A percentile compares a stretch with the other conserved stretches of the same genome.
phyloP scores from a whole-genome alignment of 2,329 filamentous ascomycete genomes.

The Epichloe elymi region DNA sequence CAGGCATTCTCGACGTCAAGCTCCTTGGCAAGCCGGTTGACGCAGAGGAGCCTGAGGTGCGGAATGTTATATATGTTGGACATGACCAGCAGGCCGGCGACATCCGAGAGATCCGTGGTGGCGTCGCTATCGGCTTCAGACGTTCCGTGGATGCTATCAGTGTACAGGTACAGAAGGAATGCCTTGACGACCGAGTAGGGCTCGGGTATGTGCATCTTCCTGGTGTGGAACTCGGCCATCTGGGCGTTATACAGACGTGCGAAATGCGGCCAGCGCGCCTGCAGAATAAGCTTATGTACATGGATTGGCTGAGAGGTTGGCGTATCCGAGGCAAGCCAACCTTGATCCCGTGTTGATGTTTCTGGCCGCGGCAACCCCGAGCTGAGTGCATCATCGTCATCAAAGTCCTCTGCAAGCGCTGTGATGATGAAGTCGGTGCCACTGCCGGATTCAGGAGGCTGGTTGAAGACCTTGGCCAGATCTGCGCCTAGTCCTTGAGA shows the following conservation, averaged over 20 bases:
- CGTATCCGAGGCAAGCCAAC: constrained; percentile 47
- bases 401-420: constrained; percentile 65
- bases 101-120: constrained; percentile 67
- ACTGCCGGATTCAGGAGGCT: constrained; percentile 69
- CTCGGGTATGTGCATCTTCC: constrained; percentile 95
- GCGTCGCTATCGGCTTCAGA: constrained; percentile 48
- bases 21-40: constrained; percentile 80
- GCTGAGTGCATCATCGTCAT: constrained; percentile 50
- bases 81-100: constrained; percentile 92
- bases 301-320: constrained; percentile 74
- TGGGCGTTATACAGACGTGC: constrained; percentile 80
- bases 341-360: constrained; percentile 30
- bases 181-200: constrained; percentile 88
- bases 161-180: constrained; percentile 94
- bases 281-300: constrained; percentile 87
- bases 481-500: constrained; percentile 69
- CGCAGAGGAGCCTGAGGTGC: constrained; percentile 77
- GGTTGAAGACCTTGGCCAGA: constrained; percentile 75
- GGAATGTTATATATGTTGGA: constrained; percentile 97
- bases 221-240: constrained; percentile 95
- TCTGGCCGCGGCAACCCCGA: constrained; percentile 34
- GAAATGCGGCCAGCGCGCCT: constrained; percentile 95
- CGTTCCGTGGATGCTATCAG: constrained; percentile 64
- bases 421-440: constrained; percentile 88
- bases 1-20: constrained; percentile 91